Percentiles rank a stretch among this genome's conserved stretches.
Evolutionary conservation across 169 alveolate genomes (phyloP).

Genomic region (Cryptosporidium canis): DNA sequence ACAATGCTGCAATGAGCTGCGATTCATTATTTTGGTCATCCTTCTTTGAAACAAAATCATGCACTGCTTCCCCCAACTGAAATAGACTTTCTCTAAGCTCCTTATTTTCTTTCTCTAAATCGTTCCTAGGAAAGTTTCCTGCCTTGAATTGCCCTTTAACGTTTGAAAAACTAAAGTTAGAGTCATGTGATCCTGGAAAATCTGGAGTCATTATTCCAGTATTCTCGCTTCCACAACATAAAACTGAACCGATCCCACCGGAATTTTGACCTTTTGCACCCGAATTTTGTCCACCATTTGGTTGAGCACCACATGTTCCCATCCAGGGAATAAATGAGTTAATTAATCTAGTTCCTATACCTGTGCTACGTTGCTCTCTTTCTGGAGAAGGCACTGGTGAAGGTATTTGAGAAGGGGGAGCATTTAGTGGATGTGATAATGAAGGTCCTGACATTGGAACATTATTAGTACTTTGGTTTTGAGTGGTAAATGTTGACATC

Average conservation of each 20-base stretch:
- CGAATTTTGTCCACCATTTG: constrained; percentile 6
- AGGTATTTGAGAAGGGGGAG: neutral
- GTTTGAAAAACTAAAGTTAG: constrained; percentile 53
- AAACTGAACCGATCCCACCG: constrained; percentile 2
- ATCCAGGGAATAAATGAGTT: constrained; percentile 68
- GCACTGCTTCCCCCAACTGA: constrained; percentile 71
- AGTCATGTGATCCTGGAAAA: constrained; percentile 63
- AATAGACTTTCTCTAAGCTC: constrained; percentile 56
- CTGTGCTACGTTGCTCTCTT: constrained; percentile 21
- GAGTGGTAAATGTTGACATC: constrained; percentile 44
- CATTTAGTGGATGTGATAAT: neutral
- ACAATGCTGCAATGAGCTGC: constrained; percentile 51
- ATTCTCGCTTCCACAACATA: constrained; percentile 26
- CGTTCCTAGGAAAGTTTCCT: neutral
- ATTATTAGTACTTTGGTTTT: constrained; percentile 1
- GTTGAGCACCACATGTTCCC: constrained; percentile 36
- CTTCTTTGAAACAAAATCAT: constrained; percentile 42
- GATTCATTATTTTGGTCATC: constrained; percentile 51
- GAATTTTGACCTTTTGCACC: neutral
- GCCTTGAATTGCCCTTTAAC: neutral
- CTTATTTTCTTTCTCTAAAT: constrained; percentile 55
- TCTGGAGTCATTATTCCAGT: constrained; percentile 57
- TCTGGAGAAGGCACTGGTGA: constrained; percentile 36
- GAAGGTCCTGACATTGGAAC: neutral
- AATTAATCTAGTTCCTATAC: constrained; percentile 19